Conservation (phyloP, 257 asterid genomes). For the Fraxinus pennsylvanica region DNA sequence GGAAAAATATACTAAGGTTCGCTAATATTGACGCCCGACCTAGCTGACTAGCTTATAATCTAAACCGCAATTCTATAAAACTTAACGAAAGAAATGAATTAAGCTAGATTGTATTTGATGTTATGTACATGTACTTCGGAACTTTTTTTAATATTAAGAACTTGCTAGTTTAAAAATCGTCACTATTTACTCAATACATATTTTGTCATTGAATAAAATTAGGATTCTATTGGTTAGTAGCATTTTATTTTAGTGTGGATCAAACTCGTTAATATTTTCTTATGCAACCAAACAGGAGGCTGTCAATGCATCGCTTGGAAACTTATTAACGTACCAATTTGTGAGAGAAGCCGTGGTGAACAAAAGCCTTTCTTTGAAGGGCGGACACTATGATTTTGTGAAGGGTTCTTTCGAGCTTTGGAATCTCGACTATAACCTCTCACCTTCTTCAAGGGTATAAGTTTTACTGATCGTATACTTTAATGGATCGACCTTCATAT, state of each 20-base stretch:
- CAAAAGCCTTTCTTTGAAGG: conserved; percentile 55
- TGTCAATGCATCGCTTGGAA: conserved; percentile 73
- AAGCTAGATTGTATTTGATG: too few relatives aligned
- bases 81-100: neutral
- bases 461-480: neutral
- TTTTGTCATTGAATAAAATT: neutral
- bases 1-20: neutral
- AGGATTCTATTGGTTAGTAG: neutral
- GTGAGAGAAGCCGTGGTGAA: conserved; percentile 74
- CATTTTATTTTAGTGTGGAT: neutral
- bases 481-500: neutral
- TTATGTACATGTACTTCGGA: too few relatives aligned
- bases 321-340: conserved; percentile 71
- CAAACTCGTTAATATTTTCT: neutral
- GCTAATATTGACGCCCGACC: neutral
- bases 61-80: neutral
- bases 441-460: conserved; percentile 45
- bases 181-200: too few relatives aligned
- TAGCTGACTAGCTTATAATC: neutral
- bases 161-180: too few relatives aligned
- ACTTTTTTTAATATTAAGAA: too few relatives aligned
- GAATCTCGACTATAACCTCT: conserved; percentile 61
- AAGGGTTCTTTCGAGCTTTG: conserved; percentile 74
- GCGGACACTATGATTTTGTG: conserved; percentile 91
- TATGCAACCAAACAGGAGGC: conserved; percentile 60